Evolutionary conservation across 805 yeast genomes (phyloP).

Genomic region (Henningerozyma blattae): DNA sequence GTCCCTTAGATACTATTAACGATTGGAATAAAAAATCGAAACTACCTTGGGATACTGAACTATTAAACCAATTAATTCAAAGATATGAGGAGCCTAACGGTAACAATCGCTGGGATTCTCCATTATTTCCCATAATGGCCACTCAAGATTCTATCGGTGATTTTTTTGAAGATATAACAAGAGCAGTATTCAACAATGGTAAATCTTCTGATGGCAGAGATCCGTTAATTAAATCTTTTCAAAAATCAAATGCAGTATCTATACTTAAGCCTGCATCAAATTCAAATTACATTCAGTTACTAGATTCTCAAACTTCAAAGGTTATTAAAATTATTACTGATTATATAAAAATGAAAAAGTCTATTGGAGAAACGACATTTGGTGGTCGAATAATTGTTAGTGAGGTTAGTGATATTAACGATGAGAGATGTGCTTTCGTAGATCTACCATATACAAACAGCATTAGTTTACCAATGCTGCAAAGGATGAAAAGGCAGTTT

Average conservation of each 20-base stretch:
- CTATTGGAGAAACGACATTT: slow-evolving; percentile 41
- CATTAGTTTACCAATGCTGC: slow-evolving; percentile 61
- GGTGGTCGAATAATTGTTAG: slow-evolving; percentile 33
- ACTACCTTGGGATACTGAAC: slow-evolving; percentile 48
- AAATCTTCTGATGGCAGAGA: slow-evolving; percentile 19
- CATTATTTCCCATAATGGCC: slow-evolving; percentile 56
- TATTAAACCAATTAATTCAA: slow-evolving; percentile 60
- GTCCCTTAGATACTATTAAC: slow-evolving; percentile 48
- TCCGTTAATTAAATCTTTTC: slow-evolving; percentile 41
- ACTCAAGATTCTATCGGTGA: slow-evolving; percentile 34
- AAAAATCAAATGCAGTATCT: slow-evolving; percentile 76
- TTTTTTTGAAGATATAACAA: slow-evolving; percentile 53
- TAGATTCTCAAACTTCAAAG: slow-evolving; percentile 58
- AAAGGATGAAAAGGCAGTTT: slow-evolving; percentile 73
- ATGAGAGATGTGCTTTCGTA: slow-evolving; percentile 30
- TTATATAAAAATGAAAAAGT: slow-evolving; percentile 23
- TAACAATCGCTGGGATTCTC: slow-evolving; percentile 86
- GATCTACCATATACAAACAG: slow-evolving; percentile 48
- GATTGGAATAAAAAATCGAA: slow-evolving; percentile 41
- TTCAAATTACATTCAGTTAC: slow-evolving; percentile 61
- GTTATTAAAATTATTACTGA: slow-evolving; percentile 54
- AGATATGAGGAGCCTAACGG: slow-evolving; percentile 91
- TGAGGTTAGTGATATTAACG: slow-evolving; percentile 28
- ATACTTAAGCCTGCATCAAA: slow-evolving; percentile 68
- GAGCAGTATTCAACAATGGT: slow-evolving; percentile 33